These are phyloP conservation scores for Lentinula aciculospora DNA, from an alignment of 768 basidiomycete genomes.

Conservation along the genomic window DNA sequence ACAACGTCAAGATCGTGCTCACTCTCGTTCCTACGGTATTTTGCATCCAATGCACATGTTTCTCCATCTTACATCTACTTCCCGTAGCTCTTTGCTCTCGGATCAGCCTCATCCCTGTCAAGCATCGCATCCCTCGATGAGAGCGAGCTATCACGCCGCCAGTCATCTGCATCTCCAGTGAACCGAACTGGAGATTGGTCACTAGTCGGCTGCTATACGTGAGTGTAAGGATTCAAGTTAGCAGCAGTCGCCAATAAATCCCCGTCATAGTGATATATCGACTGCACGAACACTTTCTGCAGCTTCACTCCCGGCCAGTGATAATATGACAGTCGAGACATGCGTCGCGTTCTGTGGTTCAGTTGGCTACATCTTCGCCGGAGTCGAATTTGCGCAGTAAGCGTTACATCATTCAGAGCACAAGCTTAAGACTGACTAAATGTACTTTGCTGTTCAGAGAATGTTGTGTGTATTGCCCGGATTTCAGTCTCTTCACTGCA, in stretches of 20 bases:
- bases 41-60: background rate
- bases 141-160: background rate
- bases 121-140: background rate
- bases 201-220: conserved; percentile 49
- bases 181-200: conserved; percentile 27
- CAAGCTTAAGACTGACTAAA: background rate
- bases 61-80: background rate
- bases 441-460: conserved; percentile 22
- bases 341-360: conserved; percentile 32
- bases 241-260: background rate
- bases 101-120: background rate
- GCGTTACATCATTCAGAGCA: conserved; percentile 7
- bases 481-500: conserved; percentile 9
- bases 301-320: conserved; percentile 34
- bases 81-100: background rate
- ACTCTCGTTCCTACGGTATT: conserved; percentile 2
- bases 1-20: background rate
- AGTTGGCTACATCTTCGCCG: conserved; percentile 46
- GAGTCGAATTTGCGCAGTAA: conserved; percentile 56
- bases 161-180: background rate
- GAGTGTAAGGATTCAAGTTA: conserved; percentile 1
- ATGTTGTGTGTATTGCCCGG: conserved; percentile 29
- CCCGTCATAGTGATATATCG: conserved; percentile 25
- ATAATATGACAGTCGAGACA: conserved; percentile 45
- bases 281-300: conserved; percentile 48